A percentile compares a stretch with the other conserved stretches of the same genome.
Evolutionary conservation across 495 filamentous ascomycete genomes (phyloP).

Genomic region (Penicillium alfredii): DNA sequence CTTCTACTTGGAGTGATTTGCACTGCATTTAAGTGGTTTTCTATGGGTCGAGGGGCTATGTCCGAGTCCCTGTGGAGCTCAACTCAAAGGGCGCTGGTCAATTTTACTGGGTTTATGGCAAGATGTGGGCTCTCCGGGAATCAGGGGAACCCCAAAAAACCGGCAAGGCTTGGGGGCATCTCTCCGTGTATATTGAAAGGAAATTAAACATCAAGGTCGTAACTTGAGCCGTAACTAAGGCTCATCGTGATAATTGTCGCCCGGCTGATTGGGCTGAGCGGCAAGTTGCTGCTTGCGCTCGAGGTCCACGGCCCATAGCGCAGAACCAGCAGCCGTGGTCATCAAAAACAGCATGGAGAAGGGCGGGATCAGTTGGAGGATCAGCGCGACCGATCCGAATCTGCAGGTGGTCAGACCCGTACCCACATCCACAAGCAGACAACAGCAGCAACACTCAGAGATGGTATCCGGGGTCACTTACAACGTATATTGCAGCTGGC

Average conservation of each 20-base stretch:
- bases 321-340: constrained; percentile 57
- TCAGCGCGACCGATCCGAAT: constrained; percentile 55
- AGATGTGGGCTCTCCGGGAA: too few species aligned
- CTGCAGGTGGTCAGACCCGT: constrained; percentile 22
- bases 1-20: too few species aligned
- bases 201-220: constrained; percentile 1
- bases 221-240: constrained; percentile 18
- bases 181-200: too few species aligned
- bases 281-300: constrained; percentile 42
- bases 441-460: background rate
- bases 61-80: too few species aligned
- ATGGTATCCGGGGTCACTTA: constrained; percentile 22
- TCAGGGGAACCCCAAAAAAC: too few species aligned
- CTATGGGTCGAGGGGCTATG: too few species aligned
- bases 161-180: too few species aligned
- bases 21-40: too few species aligned
- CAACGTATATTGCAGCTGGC: constrained; percentile 58
- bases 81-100: too few species aligned
- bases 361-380: constrained; percentile 57
- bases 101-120: too few species aligned
- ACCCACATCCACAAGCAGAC: too few species aligned
- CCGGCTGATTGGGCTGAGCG: constrained; percentile 16
- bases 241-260: constrained; percentile 29
- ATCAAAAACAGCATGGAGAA: constrained; percentile 63
- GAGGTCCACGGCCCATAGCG: constrained; percentile 56